Base-by-base conservation (phyloP, 768 basidiomycete genomes). In the Cystofilobasidium capitatum region DNA sequence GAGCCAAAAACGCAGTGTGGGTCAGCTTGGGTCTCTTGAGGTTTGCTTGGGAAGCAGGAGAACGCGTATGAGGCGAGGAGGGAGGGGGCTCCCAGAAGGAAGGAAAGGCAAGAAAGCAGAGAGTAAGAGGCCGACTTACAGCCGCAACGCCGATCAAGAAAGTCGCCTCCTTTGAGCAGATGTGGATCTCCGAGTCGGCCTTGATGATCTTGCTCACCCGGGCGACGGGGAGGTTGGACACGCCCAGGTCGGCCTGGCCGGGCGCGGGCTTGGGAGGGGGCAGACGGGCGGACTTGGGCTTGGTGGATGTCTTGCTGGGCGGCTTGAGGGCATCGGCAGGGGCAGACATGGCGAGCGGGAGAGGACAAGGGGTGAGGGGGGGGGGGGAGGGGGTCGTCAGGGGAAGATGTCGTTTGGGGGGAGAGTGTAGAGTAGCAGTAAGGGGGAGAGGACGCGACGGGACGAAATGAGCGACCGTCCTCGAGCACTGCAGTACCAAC, bases 201-300 rank as follows among this genome's bases (percentile, higher is more conserved):
- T 67, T 67, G 58, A 67, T 67, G 58, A 67, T 62, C 51, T 62
- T 67, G n/a, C 22, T 16, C 29, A 67, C 66, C 17, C 66, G 45
- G 24, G 58, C 36, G 31, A 67, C 45, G 3, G 66, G 66, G 7
- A 67, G 26, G 6, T 35, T n/a, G 35, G 31, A 26, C 2, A 59
- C 58, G 37, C 58, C 58, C 17, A 44, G 22, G 37, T 59, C 58
- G 14, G 33, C 51, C 51, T 55, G 29, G 51, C 51, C 51, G 8
- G 51, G 17, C 29, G 17, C 9, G 31, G 51, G 51, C 51, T 33
- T 55, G 51, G 51, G 51, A 26, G 51, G 51, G 14, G 51, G 29
- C 14, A 31, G 51, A 2, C 51, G 51, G 29, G 40, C 40, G 40
- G 51, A 14, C 51, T 55, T 55, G 47, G 47, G 47, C 47, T 49